These are phyloP conservation scores for Malassezia nana DNA, from an alignment of 1,284 basidiomycete species.

Conservation along the genomic window DNA sequence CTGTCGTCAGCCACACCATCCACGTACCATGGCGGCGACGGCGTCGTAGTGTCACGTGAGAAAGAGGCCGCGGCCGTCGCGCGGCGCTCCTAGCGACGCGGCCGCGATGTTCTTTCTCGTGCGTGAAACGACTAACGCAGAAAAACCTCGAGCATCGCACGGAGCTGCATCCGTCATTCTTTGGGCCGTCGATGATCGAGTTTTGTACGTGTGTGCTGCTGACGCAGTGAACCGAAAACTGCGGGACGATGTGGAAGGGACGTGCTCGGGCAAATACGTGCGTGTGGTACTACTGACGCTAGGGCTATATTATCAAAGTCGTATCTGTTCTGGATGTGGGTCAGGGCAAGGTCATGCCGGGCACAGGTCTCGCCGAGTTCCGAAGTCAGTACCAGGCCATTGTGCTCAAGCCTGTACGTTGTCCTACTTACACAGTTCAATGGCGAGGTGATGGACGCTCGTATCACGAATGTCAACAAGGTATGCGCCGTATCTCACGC, in stretches of 20 bases:
- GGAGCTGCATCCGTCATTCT: slow-evolving; percentile 91
- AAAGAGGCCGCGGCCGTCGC: neutral
- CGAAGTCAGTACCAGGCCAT: slow-evolving; percentile 42
- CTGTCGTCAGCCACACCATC: slow-evolving; percentile 18
- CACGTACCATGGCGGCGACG: neutral
- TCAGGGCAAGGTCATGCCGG: slow-evolving; percentile 65
- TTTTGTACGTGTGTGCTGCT: slow-evolving; percentile 52
- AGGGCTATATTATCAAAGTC: slow-evolving; percentile 82
- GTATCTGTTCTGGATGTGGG: slow-evolving; percentile 54
- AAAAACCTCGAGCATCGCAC: slow-evolving; percentile 93
- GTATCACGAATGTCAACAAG: slow-evolving; percentile 92
- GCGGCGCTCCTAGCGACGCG: neutral
- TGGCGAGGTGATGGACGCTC: slow-evolving; percentile 93
- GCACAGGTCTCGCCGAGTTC: slow-evolving; percentile 88
- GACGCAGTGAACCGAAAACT: slow-evolving; percentile 67
- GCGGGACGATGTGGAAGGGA: slow-evolving; percentile 91
- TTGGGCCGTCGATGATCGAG: slow-evolving; percentile 85
- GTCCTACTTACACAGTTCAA: slow-evolving; percentile 64
- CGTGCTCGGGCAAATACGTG: slow-evolving; percentile 86
- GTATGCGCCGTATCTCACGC: slow-evolving; percentile 52
- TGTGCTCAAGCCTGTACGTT: slow-evolving; percentile 39
- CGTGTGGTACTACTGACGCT: neutral
- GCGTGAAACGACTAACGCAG: slow-evolving; percentile 3
- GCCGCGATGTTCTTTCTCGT: slow-evolving; percentile 34
- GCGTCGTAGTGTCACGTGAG: neutral